Percentiles rank a stretch among this genome's conserved stretches.
These are phyloP conservation scores for Lyophyllum semitale DNA, from an alignment of 768 basidiomycete species.

Conservation along the genomic window DNA sequence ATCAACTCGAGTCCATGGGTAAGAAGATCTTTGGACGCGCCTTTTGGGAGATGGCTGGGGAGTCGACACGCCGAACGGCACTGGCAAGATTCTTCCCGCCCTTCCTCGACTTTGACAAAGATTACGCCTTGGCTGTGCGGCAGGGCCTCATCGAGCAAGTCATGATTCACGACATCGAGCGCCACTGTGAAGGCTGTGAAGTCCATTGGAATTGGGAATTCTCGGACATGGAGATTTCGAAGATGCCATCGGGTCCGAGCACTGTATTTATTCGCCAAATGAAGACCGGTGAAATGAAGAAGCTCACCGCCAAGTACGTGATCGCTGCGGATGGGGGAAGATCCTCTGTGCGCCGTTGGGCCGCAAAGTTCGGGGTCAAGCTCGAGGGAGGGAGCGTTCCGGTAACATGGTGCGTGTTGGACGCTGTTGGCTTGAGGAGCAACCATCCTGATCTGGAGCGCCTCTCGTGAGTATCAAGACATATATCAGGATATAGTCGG, in stretches of 20 bases:
- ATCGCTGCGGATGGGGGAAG: conserved; percentile 16
- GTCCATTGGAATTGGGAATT: conserved; percentile 18
- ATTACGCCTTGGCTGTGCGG: conserved; percentile 16
- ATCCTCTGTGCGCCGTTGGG: conserved; percentile 17
- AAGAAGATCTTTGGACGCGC: conserved; percentile 17
- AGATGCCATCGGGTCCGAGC: conserved; percentile 1
- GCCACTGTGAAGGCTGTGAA: conserved; percentile 14
- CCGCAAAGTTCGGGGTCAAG: conserved; percentile 9
- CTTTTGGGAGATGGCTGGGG: conserved; percentile 16
- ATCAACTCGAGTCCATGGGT: conserved; percentile 12
- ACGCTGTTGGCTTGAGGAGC: conserved; percentile 14
- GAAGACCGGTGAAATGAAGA: conserved; percentile 7
- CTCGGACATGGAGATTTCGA: conserved; percentile 12
- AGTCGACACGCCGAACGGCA: conserved; percentile 11
- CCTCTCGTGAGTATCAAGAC: conserved; percentile 6
- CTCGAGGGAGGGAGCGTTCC: conserved; percentile 13
- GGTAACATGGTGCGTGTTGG: conserved; percentile 18
- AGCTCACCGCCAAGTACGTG: conserved; percentile 7
- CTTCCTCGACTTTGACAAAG: conserved; percentile 18
- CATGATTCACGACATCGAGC: conserved; percentile 15
- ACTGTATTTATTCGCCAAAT: conserved; percentile 11
- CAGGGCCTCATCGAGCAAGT: conserved; percentile 20
- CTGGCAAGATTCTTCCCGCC: conserved; percentile 16
- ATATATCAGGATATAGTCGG: no score
- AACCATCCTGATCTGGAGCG: conserved; percentile 17